Evolutionary conservation across 1,284 basidiomycete species (phyloP), one percentile per base, ranked within the genome.

Genomic region (Ganoderma leucocontextum): DNA sequence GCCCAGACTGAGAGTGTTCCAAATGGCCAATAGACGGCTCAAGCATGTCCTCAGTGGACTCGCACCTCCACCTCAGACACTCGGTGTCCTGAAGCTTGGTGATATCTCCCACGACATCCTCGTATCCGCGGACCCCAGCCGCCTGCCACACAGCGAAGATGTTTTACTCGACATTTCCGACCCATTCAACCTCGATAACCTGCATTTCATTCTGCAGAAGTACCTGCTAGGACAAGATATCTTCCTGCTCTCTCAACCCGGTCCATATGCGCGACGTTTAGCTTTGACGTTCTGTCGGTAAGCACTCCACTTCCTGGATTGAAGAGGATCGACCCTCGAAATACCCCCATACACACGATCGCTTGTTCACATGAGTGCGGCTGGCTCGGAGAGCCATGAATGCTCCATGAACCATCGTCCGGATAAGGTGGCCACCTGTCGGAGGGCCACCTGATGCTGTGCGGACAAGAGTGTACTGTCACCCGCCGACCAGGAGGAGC

Each of bases 121-220:
- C 19, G 78, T 81, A 9, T 80, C 88, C 12, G 67, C 72, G 10
- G 79, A 80, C 0, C 87, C 89, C 0, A 82, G 84, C 19, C 78
- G 88, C 5, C 78, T 90, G 29, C 79, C 86, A 0, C 85, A 82
- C 60, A 79, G 80, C 9, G 77, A 78, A 36, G 75, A 81, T 39
- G 74, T 81, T 15, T 74, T 87, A 22, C 78, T 90, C 64, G 86
- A 90, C 69, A 73, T 84, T 10, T 72, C 80, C 49, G 84, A 90
- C 70, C 75, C 83, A 0, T 80, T 87, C 58, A 90, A 87, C 73
- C 69, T 83, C 57, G 85, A 89, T 64, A 87, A 90, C 71, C 75
- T 91, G 47, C 85, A 89, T 76, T 91, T 89, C 71, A 82, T 91
- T 79, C 75, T 91, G 71, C 88, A 91, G 80, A 91, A 91, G 75